phyloP scores from a whole-genome alignment of 2,329 filamentous ascomycete species.

The Cadophora malorum region DNA sequence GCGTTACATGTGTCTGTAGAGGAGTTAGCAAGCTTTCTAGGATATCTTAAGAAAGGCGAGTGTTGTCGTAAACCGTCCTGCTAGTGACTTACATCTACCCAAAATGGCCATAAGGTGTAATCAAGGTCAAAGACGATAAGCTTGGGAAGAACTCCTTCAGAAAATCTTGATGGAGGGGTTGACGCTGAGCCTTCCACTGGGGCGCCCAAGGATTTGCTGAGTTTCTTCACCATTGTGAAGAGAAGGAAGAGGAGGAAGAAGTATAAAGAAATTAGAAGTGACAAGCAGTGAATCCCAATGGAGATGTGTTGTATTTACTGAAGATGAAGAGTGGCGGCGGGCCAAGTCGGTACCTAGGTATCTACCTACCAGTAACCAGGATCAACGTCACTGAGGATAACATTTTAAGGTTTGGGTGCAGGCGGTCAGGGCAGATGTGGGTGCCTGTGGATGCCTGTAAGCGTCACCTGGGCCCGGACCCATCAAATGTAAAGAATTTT shows the following conservation, averaged over 20 bases:
- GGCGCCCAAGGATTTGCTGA: constrained; percentile 28
- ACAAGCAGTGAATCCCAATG: neutral
- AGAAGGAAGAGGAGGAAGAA: constrained; percentile 13
- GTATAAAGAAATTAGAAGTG: neutral
- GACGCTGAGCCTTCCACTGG: constrained; percentile 26
- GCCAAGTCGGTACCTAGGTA: neutral
- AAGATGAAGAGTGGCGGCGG: constrained; percentile 1
- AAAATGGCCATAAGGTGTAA: constrained; percentile 99
- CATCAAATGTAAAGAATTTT: constrained; percentile 7
- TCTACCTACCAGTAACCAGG: neutral
- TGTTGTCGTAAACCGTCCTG: no score
- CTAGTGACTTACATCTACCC: constrained; percentile 68
- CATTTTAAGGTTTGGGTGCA: constrained; percentile 9
- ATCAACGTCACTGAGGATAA: constrained; percentile 1
- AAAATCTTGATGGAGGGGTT: constrained; percentile 38
- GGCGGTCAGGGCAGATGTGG: neutral
- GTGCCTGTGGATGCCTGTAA: neutral
- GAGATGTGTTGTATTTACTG: neutral
- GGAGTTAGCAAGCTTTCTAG: neutral
- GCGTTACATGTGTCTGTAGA: constrained; percentile 72
- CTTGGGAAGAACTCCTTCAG: constrained; percentile 49
- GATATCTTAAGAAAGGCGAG: neutral
- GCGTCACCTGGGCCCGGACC: neutral
- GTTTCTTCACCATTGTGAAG: constrained; percentile 38
- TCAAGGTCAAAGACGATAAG: constrained; percentile 94